These are phyloP conservation scores for Proliferodiscus dingleyae DNA, from an alignment of 2,329 filamentous ascomycete genomes.

Conservation along the genomic window DNA sequence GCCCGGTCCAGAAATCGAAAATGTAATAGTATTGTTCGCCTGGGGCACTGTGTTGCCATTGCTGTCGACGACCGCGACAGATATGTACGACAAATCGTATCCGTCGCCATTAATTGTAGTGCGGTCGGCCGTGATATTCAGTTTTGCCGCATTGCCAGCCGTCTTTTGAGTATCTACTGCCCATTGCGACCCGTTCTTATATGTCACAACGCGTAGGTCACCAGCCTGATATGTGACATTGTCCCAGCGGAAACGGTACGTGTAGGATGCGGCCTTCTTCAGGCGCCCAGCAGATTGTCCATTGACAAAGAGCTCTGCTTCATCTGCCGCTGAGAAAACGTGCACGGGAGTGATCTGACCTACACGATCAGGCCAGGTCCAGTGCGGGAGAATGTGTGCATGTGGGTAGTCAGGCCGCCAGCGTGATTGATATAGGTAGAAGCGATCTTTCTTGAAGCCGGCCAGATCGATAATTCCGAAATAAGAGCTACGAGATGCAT, in stretches of 20 bases:
- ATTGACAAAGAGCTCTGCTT: slow-evolving; percentile 52
- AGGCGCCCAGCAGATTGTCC: slow-evolving; percentile 40
- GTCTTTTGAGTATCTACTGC: slow-evolving; percentile 39
- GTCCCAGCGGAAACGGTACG: slow-evolving; percentile 53
- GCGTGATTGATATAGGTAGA: slow-evolving; percentile 49
- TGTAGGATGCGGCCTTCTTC: slow-evolving; percentile 30
- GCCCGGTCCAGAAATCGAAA: slow-evolving; percentile 40
- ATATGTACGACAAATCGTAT: slow-evolving; percentile 43
- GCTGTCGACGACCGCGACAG: slow-evolving; percentile 40
- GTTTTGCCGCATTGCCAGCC: slow-evolving; percentile 34
- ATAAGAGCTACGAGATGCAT: slow-evolving; percentile 47
- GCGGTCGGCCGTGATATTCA: slow-evolving; percentile 40
- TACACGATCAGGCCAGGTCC: slow-evolving; percentile 48
- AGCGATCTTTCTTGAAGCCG: slow-evolving; percentile 53
- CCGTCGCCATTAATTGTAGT: slow-evolving; percentile 37
- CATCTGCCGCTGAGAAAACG: slow-evolving; percentile 47
- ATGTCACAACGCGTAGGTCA: slow-evolving; percentile 42
- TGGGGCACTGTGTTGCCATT: slow-evolving; percentile 40
- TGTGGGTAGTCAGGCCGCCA: slow-evolving; percentile 45
- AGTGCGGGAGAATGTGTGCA: slow-evolving; percentile 52
- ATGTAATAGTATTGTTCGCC: slow-evolving; percentile 40
- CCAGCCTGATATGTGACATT: slow-evolving; percentile 44
- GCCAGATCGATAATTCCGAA: slow-evolving; percentile 54
- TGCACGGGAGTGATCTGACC: slow-evolving; percentile 49
- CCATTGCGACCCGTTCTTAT: slow-evolving; percentile 44